These are phyloP conservation scores for Colletotrichum shisoi DNA, from an alignment of 2,329 filamentous ascomycete genomes.

Conservation along the genomic window DNA sequence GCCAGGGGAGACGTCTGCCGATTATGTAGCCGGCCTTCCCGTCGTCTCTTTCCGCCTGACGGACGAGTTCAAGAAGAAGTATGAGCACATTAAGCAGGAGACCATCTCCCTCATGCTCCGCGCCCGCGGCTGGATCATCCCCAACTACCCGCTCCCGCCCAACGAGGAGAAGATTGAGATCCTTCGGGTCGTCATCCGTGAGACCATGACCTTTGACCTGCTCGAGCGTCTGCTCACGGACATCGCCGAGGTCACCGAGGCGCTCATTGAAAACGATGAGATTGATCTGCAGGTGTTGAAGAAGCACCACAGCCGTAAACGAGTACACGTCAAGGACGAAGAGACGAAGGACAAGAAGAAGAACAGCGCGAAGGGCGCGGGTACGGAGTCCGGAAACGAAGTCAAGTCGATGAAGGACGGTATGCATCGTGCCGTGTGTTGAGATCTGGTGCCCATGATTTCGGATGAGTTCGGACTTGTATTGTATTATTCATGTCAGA, in stretches of 20 bases:
- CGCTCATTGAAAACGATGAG: conserved; percentile 56
- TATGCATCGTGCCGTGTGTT: conserved; percentile 47
- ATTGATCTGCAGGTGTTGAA: conserved; percentile 38
- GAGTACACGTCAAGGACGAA: conserved; percentile 31
- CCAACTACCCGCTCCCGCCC: conserved; percentile 73
- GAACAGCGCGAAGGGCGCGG: conserved; percentile 14
- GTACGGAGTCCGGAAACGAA: conserved; percentile 10
- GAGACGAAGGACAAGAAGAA: conserved; percentile 33
- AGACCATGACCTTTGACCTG: conserved; percentile 73
- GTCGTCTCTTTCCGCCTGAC: conserved; percentile 73
- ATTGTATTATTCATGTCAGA: background rate
- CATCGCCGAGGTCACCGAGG: conserved; percentile 67
- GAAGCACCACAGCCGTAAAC: conserved; percentile 30
- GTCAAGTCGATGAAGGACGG: conserved; percentile 41
- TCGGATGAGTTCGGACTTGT: no score
- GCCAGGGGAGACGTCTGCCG: conserved; percentile 57
- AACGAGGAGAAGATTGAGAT: conserved; percentile 70
- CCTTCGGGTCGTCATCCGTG: conserved; percentile 71
- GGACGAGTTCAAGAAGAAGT: conserved; percentile 67
- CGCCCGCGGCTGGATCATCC: conserved; percentile 74
- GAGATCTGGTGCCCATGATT: background rate
- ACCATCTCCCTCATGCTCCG: conserved; percentile 68
- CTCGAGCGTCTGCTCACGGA: conserved; percentile 69
- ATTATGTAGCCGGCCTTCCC: conserved; percentile 70
- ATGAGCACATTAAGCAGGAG: conserved; percentile 70